Conservation (phyloP, 2,329 filamentous ascomycete genomes). For the Coleophoma cylindrospora region DNA sequence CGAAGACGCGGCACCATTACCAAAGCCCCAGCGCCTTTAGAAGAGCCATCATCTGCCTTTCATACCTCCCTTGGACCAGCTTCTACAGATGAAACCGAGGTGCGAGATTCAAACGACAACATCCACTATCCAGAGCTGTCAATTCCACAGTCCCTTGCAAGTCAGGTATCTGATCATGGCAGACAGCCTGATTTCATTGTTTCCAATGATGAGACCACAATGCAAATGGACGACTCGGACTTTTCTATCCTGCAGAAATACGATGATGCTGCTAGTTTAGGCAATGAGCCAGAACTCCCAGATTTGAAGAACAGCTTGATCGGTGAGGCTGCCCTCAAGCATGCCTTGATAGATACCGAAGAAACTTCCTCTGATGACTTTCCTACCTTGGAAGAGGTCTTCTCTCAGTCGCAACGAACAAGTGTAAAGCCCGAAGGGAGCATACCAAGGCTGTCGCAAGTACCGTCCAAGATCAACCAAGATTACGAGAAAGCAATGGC, state of each 20-base stretch:
- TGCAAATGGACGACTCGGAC: slow-evolving; percentile 3
- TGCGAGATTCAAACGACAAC: slow-evolving; percentile 7
- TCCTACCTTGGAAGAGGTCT: slow-evolving; percentile 15
- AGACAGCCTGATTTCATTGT: slow-evolving; percentile 42
- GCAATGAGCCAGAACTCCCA: slow-evolving; percentile 1
- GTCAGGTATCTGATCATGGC: slow-evolving; percentile 39
- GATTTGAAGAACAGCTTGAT: background rate
- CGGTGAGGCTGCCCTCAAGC: background rate
- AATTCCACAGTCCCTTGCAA: slow-evolving; percentile 30
- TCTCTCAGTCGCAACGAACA: slow-evolving; percentile 19
- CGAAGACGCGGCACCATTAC: background rate
- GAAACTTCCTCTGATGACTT: slow-evolving; percentile 13
- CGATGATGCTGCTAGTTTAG: slow-evolving; percentile 3
- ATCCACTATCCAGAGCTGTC: slow-evolving; percentile 26
- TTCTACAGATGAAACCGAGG: slow-evolving; percentile 9
- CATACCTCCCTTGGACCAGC: background rate
- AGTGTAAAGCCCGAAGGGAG: slow-evolving; percentile 18
- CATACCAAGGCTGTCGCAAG: slow-evolving; percentile 2
- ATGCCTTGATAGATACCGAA: background rate
- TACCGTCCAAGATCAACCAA: slow-evolving; percentile 19
- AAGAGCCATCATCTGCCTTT: background rate
- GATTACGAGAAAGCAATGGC: slow-evolving; percentile 41
- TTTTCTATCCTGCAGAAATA: slow-evolving; percentile 1
- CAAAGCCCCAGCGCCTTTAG: background rate
- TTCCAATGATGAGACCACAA: slow-evolving; percentile 21